These are phyloP conservation scores for Solanum hybrid DNA, from an alignment of 305 asterid genomes.

Conservation along the genomic window DNA sequence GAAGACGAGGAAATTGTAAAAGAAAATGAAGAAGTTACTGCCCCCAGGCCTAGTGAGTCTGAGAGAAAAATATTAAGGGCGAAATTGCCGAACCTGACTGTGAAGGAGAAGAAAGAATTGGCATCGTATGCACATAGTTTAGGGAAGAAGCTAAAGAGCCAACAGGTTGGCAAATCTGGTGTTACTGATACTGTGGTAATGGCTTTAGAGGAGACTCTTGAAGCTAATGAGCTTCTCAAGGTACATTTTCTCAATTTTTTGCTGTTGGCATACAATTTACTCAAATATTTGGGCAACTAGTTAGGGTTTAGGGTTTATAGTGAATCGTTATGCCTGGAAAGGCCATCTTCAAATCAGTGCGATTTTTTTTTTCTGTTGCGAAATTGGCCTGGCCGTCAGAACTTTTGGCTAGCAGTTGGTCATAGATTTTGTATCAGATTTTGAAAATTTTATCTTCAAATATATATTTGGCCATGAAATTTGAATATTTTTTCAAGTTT, in stretches of 20 bases:
- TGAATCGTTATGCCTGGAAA: background rate
- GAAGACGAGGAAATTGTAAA: conserved; percentile 8
- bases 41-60: background rate
- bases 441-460: background rate
- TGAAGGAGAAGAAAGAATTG: conserved; percentile 79
- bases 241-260: conserved; percentile 18
- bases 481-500: background rate
- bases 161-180: conserved; percentile 89
- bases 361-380: background rate
- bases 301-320: background rate
- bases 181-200: conserved; percentile 67
- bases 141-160: conserved; percentile 83
- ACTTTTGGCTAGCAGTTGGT: background rate
- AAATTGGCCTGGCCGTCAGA: background rate
- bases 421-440: background rate
- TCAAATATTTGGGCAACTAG: background rate
- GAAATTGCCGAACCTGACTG: conserved; percentile 38
- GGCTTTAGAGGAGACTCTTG: conserved; percentile 85
- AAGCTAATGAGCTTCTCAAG: conserved; percentile 89
- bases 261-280: background rate
- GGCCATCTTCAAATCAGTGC: background rate
- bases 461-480: background rate
- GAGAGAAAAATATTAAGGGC: conserved; percentile 4
- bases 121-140: conserved; percentile 80
- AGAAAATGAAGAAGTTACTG: background rate